Base-by-base conservation (phyloP, 768 basidiomycete genomes). In the Collybiopsis confluens region DNA sequence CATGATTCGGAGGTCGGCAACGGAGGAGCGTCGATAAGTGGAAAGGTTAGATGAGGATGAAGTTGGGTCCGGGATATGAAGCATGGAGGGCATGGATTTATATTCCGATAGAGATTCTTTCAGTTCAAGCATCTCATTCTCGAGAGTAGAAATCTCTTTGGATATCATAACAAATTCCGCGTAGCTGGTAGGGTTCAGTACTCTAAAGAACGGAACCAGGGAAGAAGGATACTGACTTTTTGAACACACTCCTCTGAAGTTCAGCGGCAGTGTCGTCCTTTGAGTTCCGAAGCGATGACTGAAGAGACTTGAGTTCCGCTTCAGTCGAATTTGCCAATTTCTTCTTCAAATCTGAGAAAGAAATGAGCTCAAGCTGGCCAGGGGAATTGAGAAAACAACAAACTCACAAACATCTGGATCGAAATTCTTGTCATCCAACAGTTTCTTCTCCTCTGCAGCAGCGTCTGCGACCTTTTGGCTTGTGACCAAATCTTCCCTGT, bases 61-160 rank as follows among this genome's bases (percentile, higher is more conserved):
- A 36, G 84, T 82, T 15, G 85, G 85, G 64, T 89, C 92, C 47
- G 92, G 90, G 54, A 98, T 88, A 59, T 95, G 92, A 16, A 99
- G 77, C 18, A 92, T 78, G 6, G 93, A 91, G 0, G 97, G 96
- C 81, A 98, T 93, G 52, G 84, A 84, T 68, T 95, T 94, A 88
- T 95, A 98, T 64, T 99, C 97, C 11, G 90, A 86, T 3, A 98
- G 77, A 5, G 89, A 81, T 52, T 95, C 92, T 68, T 97, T 98
- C 66, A 99, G 82, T 64, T 98, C 95, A 27, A 98, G 80, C 88
- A 98, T 91, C 68, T 98, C 95, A 64, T 94, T 95, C 73, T 99
- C 97, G 24, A 99, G 81, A 1, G 90, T 87, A 24, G 90, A 87
- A 51, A 99, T 96, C 70, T 98, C 97, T 65, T 98, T 98, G 3